These are phyloP conservation scores for Penicillium tannophilum DNA, from an alignment of 495 filamentous ascomycete species.

Conservation along the genomic window DNA sequence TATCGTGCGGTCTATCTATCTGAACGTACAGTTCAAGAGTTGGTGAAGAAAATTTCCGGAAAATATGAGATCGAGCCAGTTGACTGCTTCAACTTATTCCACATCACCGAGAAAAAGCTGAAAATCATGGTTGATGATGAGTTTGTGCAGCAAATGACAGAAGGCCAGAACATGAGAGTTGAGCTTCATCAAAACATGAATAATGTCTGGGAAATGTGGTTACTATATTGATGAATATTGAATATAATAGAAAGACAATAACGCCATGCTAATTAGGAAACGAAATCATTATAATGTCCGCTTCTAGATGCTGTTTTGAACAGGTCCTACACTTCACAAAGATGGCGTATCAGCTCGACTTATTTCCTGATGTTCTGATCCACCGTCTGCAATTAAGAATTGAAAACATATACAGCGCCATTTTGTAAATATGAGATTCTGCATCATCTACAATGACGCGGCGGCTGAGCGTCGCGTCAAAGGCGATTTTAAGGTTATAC, in stretches of 20 bases:
- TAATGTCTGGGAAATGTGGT: background rate
- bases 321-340: no score
- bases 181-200: background rate
- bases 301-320: no score
- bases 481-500: background rate
- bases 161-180: conserved; percentile 12
- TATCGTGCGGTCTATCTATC: conserved; percentile 12
- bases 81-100: background rate
- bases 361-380: no score
- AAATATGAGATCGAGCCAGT: background rate
- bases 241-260: no score
- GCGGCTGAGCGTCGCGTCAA: no score
- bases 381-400: background rate
- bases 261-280: no score
- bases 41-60: background rate
- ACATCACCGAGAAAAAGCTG: background rate
- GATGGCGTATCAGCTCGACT: no score
- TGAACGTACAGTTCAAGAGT: conserved; percentile 6
- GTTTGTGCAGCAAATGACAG: conserved; percentile 9
- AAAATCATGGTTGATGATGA: conserved; percentile 13
- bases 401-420: background rate
- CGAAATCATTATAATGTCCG: no score
- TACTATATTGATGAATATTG: background rate
- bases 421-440: background rate
- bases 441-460: background rate